Conservation (phyloP, 2,329 filamentous ascomycete genomes). For the Botrytis tulipae region DNA sequence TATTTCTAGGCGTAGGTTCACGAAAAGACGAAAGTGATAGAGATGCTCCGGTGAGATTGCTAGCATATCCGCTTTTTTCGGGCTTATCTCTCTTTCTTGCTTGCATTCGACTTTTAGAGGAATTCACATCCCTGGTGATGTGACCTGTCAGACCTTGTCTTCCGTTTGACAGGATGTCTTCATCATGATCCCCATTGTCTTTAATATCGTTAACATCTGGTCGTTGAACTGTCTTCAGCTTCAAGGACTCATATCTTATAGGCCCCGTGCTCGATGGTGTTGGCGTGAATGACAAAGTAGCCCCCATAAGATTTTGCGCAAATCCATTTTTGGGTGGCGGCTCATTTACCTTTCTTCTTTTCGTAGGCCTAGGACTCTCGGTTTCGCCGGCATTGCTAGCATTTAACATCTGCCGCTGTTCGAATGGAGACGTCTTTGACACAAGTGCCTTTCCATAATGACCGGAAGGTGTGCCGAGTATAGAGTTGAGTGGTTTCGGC, state of each 20-base stretch:
- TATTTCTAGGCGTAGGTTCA: neutral
- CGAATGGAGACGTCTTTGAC: conserved; percentile 62
- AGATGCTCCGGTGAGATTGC: conserved; percentile 33
- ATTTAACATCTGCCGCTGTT: conserved; percentile 48
- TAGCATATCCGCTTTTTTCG: conserved; percentile 33
- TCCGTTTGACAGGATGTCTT: conserved; percentile 1
- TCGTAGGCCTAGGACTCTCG: conserved; percentile 40
- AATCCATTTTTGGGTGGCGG: conserved; percentile 48
- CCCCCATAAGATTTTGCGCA: conserved; percentile 51
- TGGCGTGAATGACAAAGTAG: conserved; percentile 44
- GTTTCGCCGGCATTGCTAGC: conserved; percentile 22
- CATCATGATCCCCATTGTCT: conserved; percentile 6
- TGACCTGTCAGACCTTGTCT: neutral
- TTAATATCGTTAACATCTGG: conserved; percentile 27
- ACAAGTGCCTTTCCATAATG: conserved; percentile 60
- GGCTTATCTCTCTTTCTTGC: conserved; percentile 25
- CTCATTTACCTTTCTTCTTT: conserved; percentile 44
- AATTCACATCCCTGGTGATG: neutral
- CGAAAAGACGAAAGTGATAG: conserved; percentile 28
- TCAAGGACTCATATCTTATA: conserved; percentile 33
- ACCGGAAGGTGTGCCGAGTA: conserved; percentile 60
- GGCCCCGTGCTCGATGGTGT: conserved; percentile 31
- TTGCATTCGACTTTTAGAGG: conserved; percentile 1
- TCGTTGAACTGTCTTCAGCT: conserved; percentile 15
- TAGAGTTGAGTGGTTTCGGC: conserved; percentile 58